Evolutionary conservation across 2,329 filamentous ascomycete species (phyloP), one percentile per base, ranked within the genome.

Genomic region (Ceratocystis variospora): DNA sequence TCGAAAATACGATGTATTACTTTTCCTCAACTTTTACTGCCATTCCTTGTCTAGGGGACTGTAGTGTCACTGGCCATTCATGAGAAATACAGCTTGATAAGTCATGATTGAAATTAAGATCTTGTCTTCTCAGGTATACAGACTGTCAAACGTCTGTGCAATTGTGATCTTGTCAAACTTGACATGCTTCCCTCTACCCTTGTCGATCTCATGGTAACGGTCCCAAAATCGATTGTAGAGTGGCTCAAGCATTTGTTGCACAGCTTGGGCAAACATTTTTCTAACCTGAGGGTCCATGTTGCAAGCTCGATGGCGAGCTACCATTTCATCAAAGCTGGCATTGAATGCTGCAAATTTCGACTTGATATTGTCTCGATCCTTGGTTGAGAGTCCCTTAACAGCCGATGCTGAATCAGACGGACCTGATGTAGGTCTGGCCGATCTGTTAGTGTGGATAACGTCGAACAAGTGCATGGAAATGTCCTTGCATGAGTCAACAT

Each of bases 211-310:
- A 74, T 96, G 92, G 74, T 99, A 99, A 33, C 93, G 84, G 76
- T 97, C 94, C 86, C 90, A 97, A 77, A 99, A 99, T 59, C 94
- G 83, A 69, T 88, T 88, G 77, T 99, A 99, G 15, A 99, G 81
- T 65, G 93, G 92, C 77, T 97, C 93, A 66, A 99, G 87, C 77
- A 96, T 90, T 71, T 87, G 87, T 74, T 94, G 90, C 69, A 97
- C 87, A 73, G 96, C 92, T 71, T 87, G 86, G 17, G 85, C 87
- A 72, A 97, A 83, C 76, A 88, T 84, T 69, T 84, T 82, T 55
- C 90, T 84, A 41, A 97, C 93, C 74, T 97, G 93, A 28, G 85
- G 84, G 77, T 99, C 94, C 89, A 97, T 96, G 72, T 81, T 87
- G 72, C 90, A 89, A 33, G 81, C 79, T 77, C 91, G 94, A 77